A percentile compares a stretch with the other conserved stretches of the same genome.
These are phyloP conservation scores for Nymphaea colorata DNA, from an alignment of 164 flowering plant genomes.

Conservation along the genomic window DNA sequence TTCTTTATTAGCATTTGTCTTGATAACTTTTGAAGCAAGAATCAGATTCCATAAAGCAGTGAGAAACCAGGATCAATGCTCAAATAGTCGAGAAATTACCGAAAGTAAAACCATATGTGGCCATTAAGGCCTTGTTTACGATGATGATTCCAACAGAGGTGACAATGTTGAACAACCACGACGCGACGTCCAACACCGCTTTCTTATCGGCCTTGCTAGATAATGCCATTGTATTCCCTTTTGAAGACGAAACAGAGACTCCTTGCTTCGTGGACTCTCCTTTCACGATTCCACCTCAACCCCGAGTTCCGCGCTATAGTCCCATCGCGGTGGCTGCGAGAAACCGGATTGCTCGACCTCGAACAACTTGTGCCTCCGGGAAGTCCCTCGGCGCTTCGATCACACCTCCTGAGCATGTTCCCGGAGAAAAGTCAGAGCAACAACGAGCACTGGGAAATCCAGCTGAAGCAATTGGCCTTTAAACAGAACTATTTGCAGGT, in stretches of 20 bases:
- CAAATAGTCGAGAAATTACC: slow-evolving; percentile 12
- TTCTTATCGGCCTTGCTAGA: slow-evolving; percentile 28
- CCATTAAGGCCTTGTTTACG: slow-evolving; percentile 37
- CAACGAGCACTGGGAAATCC: background rate
- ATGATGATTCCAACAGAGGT: slow-evolving; percentile 36
- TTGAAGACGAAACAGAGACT: background rate
- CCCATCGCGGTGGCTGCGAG: too few species aligned
- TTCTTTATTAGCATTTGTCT: background rate
- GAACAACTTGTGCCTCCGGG: background rate
- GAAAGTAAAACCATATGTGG: slow-evolving; percentile 31
- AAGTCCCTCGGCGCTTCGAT: background rate
- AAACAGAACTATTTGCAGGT: background rate
- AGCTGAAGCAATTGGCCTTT: background rate
- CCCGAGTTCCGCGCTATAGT: background rate
- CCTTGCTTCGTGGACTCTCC: background rate
- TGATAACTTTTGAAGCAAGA: background rate
- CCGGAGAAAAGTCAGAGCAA: background rate
- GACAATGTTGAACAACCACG: slow-evolving; percentile 39
- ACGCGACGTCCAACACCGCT: slow-evolving; percentile 26
- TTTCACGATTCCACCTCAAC: background rate
- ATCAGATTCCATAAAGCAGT: background rate
- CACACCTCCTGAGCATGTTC: background rate
- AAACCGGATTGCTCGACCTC: background rate
- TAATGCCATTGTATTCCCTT: slow-evolving; percentile 15
- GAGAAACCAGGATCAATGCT: background rate